Base-by-base conservation (phyloP, 306 rosid species). In the Parietaria judaica region DNA sequence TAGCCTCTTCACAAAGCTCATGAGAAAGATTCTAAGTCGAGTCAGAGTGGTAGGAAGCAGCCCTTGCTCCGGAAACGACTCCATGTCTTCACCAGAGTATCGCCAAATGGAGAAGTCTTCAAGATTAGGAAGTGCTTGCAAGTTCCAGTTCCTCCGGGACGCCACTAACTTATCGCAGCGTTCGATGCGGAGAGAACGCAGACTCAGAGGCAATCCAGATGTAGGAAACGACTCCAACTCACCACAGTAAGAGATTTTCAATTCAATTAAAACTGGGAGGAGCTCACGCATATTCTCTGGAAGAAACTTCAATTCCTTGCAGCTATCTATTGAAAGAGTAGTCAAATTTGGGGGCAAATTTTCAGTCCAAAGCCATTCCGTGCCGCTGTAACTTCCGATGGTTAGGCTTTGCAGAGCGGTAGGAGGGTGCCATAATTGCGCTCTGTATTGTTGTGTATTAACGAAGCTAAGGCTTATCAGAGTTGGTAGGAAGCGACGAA, bases 221-320 rank as follows among this genome's bases (percentile, higher is more conserved):
- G 43, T 14, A 4, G 37, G 11, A 50, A 63, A 63, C 36, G 56
- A 48, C 14, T 69, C 51, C 36, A 78, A 63, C 16, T 69, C 57
- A 9, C 79, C 72, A 72, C 77, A 81, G 38, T 74, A 6, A 44
- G 0, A 34, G 11, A 78, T 62, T 11, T 16, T 39, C 54, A 81
- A 43, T 45, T 63, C 51, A 23, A 61, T 35, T 64, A 75, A 68
- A 64, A 66, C 59, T 36, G 77, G 83, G 70, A 78, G 75, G 4
- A 67, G 60, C 6, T 8, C 35, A 5, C 60, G 66, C 76, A 81
- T 35, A 38, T 60, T 59, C 47, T 77, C 66, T 14, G 83, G 80
- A 34, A 81, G 60, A 11, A 71, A 74, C 61, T 36, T 78, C 67
- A 78, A 52, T 43, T 72, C 75, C 48, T 63, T 38, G 34, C 83